Conservation (phyloP, 2,329 filamentous ascomycete genomes). For the Scedosporium minutisporum region DNA sequence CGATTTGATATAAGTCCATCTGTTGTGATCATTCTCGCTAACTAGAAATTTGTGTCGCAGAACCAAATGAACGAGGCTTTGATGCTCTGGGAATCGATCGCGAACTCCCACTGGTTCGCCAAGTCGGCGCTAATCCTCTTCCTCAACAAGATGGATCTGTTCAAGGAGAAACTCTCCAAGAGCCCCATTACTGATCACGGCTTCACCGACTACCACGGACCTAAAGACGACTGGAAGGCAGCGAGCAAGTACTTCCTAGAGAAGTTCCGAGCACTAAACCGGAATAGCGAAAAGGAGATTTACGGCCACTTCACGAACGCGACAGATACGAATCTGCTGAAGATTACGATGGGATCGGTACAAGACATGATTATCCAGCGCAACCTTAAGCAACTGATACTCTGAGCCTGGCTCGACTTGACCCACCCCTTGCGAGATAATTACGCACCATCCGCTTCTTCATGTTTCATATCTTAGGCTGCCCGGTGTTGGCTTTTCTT, state of each 20-base stretch:
- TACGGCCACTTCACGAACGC: constrained; percentile 55
- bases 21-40: constrained; percentile 7
- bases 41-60: constrained; percentile 28
- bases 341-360: constrained; percentile 78
- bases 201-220: constrained; percentile 71
- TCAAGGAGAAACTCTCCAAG: constrained; percentile 63
- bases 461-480: not conserved
- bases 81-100: constrained; percentile 79
- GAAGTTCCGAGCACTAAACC: constrained; percentile 68
- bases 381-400: constrained; percentile 69
- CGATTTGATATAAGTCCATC: not conserved
- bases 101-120: constrained; percentile 79
- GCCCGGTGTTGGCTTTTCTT: not conserved
- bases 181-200: constrained; percentile 64
- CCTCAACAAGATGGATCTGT: constrained; percentile 81
- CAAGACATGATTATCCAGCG: constrained; percentile 84
- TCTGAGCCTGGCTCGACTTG: constrained; percentile 28
- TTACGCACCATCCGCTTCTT: not conserved
- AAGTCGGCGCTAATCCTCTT: constrained; percentile 75
- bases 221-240: constrained; percentile 60
- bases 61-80: constrained; percentile 88
- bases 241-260: constrained; percentile 75
- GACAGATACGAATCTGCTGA: constrained; percentile 63
- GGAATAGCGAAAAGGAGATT: constrained; percentile 54
- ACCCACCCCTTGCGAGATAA: not conserved